Conservation (phyloP, 192 early-diverging fungal genomes). For the Radiomyces spectabilis region DNA sequence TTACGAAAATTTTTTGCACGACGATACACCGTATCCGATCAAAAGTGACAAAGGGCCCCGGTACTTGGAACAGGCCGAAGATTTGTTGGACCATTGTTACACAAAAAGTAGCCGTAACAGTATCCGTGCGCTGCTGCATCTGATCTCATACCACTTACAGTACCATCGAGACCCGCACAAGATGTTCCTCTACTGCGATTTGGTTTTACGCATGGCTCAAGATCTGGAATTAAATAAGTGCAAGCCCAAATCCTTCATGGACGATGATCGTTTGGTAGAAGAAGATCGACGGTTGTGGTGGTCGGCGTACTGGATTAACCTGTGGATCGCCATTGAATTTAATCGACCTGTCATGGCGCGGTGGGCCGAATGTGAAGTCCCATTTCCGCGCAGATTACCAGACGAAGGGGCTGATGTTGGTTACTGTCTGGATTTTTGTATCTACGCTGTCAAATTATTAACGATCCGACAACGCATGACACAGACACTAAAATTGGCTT, state of each 20-base stretch:
- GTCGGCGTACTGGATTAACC: not conserved
- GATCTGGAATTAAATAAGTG: not conserved
- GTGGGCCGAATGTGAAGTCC: not conserved
- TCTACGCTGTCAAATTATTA: not conserved
- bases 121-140: not conserved
- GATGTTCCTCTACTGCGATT: not conserved
- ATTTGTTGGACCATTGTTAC: not conserved
- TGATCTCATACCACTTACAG: not conserved
- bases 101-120: not conserved
- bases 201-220: slow-evolving; percentile 2
- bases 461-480: not conserved
- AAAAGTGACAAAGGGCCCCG: not conserved
- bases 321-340: not conserved
- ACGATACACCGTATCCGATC: not conserved
- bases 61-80: not conserved
- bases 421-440: not conserved
- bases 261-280: not conserved
- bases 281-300: slow-evolving; percentile 5
- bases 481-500: not conserved
- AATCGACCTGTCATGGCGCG: not conserved
- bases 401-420: not conserved
- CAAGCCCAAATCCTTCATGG: not conserved
- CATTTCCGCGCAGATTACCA: not conserved
- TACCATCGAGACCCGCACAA: not conserved
- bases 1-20: not conserved